Evolutionary conservation across 1,284 basidiomycete genomes (phyloP), one percentile per base, ranked within the genome.

Genomic region (Microbotryum scabiosae): DNA sequence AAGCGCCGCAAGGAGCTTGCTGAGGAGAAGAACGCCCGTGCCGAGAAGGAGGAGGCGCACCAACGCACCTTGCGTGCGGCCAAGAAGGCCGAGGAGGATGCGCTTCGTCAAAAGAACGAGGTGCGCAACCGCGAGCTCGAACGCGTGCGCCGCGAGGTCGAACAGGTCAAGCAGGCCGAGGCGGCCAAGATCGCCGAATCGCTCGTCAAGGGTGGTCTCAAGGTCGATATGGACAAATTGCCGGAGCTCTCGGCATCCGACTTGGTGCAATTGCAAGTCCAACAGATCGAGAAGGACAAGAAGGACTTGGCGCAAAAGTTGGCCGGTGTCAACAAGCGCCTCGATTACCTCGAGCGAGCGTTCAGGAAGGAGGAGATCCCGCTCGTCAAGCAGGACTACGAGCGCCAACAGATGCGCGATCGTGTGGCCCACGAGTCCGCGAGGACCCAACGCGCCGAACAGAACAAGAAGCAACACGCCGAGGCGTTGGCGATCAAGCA

Each of bases 241-340:
- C 57, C 57, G 36, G 62, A 60, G 36, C 56, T 62, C 52, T 61
- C 61, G n/a, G 61, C 91, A 10, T 85, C 90, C 72, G 85, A 85
- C 66, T 83, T 98, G 64, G 88, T 97, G 74, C 84, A 84, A 57
- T 83, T 97, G 70, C 91, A 97, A 76, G 91, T 97, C 56, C 85
- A 90, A 70, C 90, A 96, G 73, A 81, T 96, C 59, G 93, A 97
- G 78, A 97, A 96, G 78, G 94, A 97, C 79, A 96, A 96, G 82
- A 86, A 85, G 71, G 88, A 93, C 70, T 80, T 90, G 67, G 83
- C 82, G 66, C 88, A 93, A 72, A 84, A 86, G 28, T 81, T 97
- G 63, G 86, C 91, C 44, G 83, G 93, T 67, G 82, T 88, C 57
- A 77, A 85, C 60, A 97, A 97, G 78, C 87, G 91, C 36, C 85